Evolutionary conservation across 345 rosid species (phyloP), one percentile per base, ranked within the genome.

Genomic region (Trapa incisa): DNA sequence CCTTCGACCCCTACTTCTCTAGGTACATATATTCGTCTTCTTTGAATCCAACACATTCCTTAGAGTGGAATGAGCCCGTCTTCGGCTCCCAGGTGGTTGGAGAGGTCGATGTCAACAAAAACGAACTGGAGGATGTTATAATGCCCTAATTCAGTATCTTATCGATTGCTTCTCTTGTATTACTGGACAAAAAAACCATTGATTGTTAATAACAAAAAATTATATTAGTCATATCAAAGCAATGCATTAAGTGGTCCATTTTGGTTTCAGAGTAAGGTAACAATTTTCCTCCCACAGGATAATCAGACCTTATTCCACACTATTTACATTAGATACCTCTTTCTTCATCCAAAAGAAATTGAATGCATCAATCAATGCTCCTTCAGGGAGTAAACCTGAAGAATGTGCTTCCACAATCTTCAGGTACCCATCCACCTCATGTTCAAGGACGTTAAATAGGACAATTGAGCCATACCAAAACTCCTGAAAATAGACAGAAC

Each of bases 391-490:
- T 89, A 86, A 77, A 47, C 91, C 96, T 43, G 88, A 85, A 45
- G 99, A 87, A 77, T 91, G 95, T 54, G 79, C 83, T 79, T 85
- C 89, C 50, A 94, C 91, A 71, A 94, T 85, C 71, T 87, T 91
- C 65, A 94, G 80, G 82, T 86, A 91, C 68, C 77, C 83, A 69
- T 91, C 97, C 73, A 94, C 97, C 75, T 87, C 89, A 41, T 80
- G 83, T 68, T 91, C 97, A 54, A 71, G 65, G 38, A 87, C 85
- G 70, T 94, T 94, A 77, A 94, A 94, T 78, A 91, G 73, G 43
- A 94, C 99, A 47, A 94, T 89, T 37, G 99, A 91, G 47, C 99
- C 99, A 67, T 94, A 91, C 71, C 89, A 97, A 71, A 85, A 87
- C 29, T 22, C 29, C 29, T 22, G 29, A 22, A 22, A 22, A 22